These are phyloP conservation scores for Schwanniomyces polymorphus DNA, from an alignment of 805 yeast species.

Conservation along the genomic window DNA sequence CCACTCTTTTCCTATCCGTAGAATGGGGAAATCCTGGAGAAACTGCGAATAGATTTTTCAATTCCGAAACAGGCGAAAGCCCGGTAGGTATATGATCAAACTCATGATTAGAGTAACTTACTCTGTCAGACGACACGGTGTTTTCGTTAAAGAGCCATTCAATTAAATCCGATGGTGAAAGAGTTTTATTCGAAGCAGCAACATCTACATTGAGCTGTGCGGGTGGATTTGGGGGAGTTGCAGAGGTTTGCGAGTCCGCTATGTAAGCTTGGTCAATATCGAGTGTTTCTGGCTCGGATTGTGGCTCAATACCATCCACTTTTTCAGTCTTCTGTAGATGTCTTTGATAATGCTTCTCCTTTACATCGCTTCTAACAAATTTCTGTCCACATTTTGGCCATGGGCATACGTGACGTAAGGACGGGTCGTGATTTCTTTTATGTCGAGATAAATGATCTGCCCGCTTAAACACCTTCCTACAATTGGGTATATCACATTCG, in stretches of 20 bases:
- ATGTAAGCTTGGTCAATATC: neutral
- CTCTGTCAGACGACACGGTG: neutral
- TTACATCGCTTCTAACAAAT: conserved; percentile 20
- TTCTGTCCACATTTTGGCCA: conserved; percentile 17
- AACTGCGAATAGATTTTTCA: conserved; percentile 16
- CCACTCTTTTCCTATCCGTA: conserved; percentile 12
- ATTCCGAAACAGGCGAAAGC: conserved; percentile 16
- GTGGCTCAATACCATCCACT: neutral
- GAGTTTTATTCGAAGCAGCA: conserved; percentile 3
- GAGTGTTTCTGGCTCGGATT: neutral
- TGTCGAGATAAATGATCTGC: conserved; percentile 66
- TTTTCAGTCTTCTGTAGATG: conserved; percentile 9
- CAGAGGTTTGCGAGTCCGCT: neutral
- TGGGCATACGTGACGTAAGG: conserved; percentile 8
- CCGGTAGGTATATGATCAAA: conserved; percentile 9
- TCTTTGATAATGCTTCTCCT: conserved; percentile 19
- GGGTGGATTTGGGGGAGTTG: neutral
- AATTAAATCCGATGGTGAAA: conserved; percentile 28
- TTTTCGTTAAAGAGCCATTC: conserved; percentile 31
- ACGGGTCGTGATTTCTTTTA: conserved; percentile 49
- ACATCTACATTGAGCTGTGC: neutral
- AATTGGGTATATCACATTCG: conserved; percentile 47
- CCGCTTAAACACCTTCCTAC: conserved; percentile 54
- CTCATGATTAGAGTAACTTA: neutral
- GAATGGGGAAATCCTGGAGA: conserved; percentile 20